Base-by-base conservation (phyloP, 2,329 filamentous ascomycete species). In the Arthrobotrys megalospora region DNA sequence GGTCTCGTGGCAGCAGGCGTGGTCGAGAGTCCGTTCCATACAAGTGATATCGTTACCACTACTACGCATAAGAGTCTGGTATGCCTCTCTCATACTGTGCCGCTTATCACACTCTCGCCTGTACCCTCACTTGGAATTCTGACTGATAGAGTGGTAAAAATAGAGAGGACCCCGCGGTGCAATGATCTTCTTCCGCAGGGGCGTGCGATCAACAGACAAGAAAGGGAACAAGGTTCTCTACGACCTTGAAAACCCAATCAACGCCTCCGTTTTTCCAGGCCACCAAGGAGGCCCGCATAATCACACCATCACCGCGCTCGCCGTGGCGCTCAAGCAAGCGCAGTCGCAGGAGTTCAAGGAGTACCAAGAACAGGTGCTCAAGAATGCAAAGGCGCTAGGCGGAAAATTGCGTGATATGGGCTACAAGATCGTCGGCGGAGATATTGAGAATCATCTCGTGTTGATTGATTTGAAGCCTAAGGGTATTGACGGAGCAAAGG, bases 241-340 rank as follows among this genome's bases (percentile, higher is more conserved):
- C 86, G 91, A 97, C 83, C 91, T 99, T 48, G 96, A 98, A 85
- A 89, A 88, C 32, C 93, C 94, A 70, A 99, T 99, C 87, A 99
- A 99, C 86, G 90, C 90, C 82, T 97, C 95, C 70, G 96, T 99
- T 79, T 99, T 99, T 88, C 96, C 96, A 14, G 96, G 96, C 71
- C 96, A 99, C 86, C 96, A 99, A 85, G 96, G 96, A 84, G 96
- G 96, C 24, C 96, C 96, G 67, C 96, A 99, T 87, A 99, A 99
- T 87, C 96, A 99, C 88, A 99, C 96, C 82, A 99, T 99, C 85
- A 96, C 96, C 41, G 96, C 96, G 52, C 88, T 99, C 32, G 91
- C 96, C 19, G 96, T 99, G 60, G 96, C 96, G 11, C 88, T 99
- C 76, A 96, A 97, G 87, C 96, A 99, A 86, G 93, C 93, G 2